A percentile compares a stretch with the other conserved stretches of the same genome.
These are phyloP conservation scores for Ziziphus jujuba DNA, from an alignment of 306 rosid species.

Conservation along the genomic window DNA sequence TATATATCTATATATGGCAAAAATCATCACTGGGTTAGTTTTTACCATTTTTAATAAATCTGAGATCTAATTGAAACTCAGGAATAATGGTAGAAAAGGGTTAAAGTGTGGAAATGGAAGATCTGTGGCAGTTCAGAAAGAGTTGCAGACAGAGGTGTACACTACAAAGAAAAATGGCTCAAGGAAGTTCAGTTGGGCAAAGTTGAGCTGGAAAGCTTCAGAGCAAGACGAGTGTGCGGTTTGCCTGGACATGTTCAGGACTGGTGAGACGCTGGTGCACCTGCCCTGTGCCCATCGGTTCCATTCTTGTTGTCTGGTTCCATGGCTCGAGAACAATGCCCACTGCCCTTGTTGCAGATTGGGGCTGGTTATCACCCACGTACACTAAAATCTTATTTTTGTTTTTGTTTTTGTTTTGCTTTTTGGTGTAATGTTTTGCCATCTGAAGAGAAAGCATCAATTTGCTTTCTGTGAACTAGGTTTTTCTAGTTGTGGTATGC, in stretches of 20 bases:
- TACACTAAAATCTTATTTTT: too few species aligned
- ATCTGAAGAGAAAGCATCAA: too few species aligned
- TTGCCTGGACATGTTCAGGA: conserved; percentile 60
- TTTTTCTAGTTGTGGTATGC: too few species aligned
- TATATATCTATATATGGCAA: neutral
- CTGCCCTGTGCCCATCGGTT: conserved; percentile 82
- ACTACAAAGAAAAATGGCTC: conserved; percentile 48
- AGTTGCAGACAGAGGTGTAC: conserved; percentile 40
- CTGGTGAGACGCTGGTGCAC: conserved; percentile 49
- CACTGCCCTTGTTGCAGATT: conserved; percentile 90
- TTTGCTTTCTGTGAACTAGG: too few species aligned
- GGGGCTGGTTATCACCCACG: conserved; percentile 8
- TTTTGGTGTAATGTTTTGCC: too few species aligned
- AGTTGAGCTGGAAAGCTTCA: conserved; percentile 55
- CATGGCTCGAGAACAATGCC: conserved; percentile 70
- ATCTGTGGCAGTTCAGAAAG: conserved; percentile 13
- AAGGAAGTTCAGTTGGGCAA: conserved; percentile 61
- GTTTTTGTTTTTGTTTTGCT: too few species aligned
- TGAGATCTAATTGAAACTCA: neutral
- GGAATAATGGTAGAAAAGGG: conserved; percentile 23
- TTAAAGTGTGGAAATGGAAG: conserved; percentile 21
- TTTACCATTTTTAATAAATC: too few species aligned
- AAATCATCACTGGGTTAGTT: neutral
- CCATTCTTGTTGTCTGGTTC: conserved; percentile 69
- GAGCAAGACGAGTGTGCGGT: conserved; percentile 73